phyloP scores from a whole-genome alignment of 805 yeast genomes.

The Vanderwaltozyma verrucispora region DNA sequence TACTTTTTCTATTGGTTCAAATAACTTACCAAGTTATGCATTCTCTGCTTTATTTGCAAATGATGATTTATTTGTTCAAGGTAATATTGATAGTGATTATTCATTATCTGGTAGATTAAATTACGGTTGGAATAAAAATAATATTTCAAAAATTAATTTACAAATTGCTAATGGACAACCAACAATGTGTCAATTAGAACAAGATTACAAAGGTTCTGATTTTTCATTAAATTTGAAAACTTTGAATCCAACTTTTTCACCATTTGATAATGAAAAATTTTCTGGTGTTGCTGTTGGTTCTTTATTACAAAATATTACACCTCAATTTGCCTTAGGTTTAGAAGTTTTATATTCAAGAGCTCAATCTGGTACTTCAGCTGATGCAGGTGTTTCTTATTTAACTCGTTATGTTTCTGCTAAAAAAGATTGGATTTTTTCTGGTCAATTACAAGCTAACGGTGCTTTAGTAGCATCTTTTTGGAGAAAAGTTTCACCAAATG shows the following conservation, averaged over 20 bases:
- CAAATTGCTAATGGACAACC: slow-evolving; percentile 87
- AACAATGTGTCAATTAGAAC: slow-evolving; percentile 90
- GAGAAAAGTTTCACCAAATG: slow-evolving; percentile 86
- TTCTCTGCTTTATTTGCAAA: slow-evolving; percentile 83
- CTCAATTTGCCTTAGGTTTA: slow-evolving; percentile 76
- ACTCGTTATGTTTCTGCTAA: slow-evolving; percentile 68
- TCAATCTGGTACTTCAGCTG: slow-evolving; percentile 71
- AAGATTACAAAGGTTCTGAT: slow-evolving; percentile 86
- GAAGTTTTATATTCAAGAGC: slow-evolving; percentile 78
- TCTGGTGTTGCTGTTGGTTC: slow-evolving; percentile 92
- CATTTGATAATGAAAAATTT: slow-evolving; percentile 41
- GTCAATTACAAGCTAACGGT: slow-evolving; percentile 90
- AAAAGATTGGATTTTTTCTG: slow-evolving; percentile 87
- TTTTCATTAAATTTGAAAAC: slow-evolving; percentile 83
- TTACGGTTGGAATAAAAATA: slow-evolving; percentile 78
- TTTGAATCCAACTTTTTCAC: slow-evolving; percentile 73
- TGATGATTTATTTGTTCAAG: slow-evolving; percentile 80
- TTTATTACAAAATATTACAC: slow-evolving; percentile 77
- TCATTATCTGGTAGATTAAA: slow-evolving; percentile 82
- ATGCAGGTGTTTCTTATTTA: slow-evolving; percentile 80
- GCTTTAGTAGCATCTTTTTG: slow-evolving; percentile 81
- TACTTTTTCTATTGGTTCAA: slow-evolving; percentile 81
- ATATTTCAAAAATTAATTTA: slow-evolving; percentile 72
- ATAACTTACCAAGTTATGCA: slow-evolving; percentile 79
- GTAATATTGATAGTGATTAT: slow-evolving; percentile 78